Evolutionary conservation across 306 rosid species (phyloP).

Genomic region (Carpinus viminea): DNA sequence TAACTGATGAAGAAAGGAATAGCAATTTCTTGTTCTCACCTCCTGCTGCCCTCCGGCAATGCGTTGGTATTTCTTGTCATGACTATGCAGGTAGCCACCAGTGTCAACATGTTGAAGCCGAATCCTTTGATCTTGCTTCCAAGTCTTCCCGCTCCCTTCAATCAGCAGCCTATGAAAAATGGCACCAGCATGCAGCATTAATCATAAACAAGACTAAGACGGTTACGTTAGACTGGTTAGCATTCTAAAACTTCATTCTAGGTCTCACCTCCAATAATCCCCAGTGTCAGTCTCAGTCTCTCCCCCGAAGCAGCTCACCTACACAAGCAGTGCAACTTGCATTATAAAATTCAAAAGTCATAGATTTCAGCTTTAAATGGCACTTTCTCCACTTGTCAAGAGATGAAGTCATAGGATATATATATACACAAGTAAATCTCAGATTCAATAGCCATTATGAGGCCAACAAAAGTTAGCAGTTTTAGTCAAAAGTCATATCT

Average conservation of each 20-base stretch:
- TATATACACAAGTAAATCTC: neutral
- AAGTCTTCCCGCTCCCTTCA: constrained; percentile 94
- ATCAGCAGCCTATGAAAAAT: constrained; percentile 52
- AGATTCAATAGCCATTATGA: constrained; percentile 6
- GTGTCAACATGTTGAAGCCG: constrained; percentile 97
- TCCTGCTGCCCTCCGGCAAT: constrained; percentile 99
- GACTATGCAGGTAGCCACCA: constrained; percentile 79
- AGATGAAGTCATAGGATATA: neutral
- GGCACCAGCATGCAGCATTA: constrained; percentile 30
- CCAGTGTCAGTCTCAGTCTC: constrained; percentile 81
- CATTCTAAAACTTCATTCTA: neutral
- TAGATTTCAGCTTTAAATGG: constrained; percentile 7
- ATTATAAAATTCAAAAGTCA: constrained; percentile 12
- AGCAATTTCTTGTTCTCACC: constrained; percentile 55
- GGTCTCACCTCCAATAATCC: constrained; percentile 82
- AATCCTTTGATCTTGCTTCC: constrained; percentile 95
- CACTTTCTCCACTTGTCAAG: neutral
- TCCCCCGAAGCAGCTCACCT: constrained; percentile 97
- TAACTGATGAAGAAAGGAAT: neutral
- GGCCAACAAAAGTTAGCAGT: constrained; percentile 2
- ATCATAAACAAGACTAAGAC: constrained; percentile 13
- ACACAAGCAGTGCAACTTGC: constrained; percentile 9
- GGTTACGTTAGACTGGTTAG: neutral
- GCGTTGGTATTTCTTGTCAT: constrained; percentile 91
- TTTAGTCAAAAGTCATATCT: constrained; percentile 24